phyloP scores from a whole-genome alignment of 2,329 filamentous ascomycete genomes.

The Clathrospora elynae region DNA sequence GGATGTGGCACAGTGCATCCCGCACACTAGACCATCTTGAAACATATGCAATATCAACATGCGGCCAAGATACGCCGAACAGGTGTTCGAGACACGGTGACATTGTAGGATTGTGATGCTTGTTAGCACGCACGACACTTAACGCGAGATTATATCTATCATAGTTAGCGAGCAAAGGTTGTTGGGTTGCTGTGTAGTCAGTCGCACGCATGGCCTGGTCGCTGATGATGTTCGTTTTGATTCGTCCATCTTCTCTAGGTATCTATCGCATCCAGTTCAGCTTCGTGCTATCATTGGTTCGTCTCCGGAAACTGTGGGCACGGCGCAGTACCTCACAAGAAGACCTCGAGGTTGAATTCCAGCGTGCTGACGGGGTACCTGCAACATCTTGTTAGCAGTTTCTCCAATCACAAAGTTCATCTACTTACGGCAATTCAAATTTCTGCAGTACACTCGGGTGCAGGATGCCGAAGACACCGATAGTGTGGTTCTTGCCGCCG shows the following conservation, averaged over 20 bases:
- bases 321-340: constrained; percentile 63
- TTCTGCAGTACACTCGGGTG: constrained; percentile 93
- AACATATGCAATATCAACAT: background rate
- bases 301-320: too few species aligned
- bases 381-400: constrained; percentile 4
- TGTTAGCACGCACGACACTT: too few species aligned
- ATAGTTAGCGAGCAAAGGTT: too few species aligned
- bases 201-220: background rate
- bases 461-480: constrained; percentile 91
- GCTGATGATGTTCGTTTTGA: constrained; percentile 2
- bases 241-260: constrained; percentile 16
- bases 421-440: constrained; percentile 77
- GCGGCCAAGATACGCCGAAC: background rate
- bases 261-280: constrained; percentile 8
- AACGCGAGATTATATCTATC: too few species aligned
- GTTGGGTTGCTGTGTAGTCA: background rate
- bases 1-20: constrained; percentile 1
- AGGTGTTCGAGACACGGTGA: too few species aligned
- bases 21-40: background rate
- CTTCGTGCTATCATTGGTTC: background rate
- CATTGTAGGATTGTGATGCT: too few species aligned
- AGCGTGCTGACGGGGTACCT: constrained; percentile 91
- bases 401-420: background rate
- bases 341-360: constrained; percentile 92
- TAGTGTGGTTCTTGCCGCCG: constrained; percentile 72